phyloP scores from a whole-genome alignment of 2,329 filamentous ascomycete genomes.

The Bipolaris sorokiniana region DNA sequence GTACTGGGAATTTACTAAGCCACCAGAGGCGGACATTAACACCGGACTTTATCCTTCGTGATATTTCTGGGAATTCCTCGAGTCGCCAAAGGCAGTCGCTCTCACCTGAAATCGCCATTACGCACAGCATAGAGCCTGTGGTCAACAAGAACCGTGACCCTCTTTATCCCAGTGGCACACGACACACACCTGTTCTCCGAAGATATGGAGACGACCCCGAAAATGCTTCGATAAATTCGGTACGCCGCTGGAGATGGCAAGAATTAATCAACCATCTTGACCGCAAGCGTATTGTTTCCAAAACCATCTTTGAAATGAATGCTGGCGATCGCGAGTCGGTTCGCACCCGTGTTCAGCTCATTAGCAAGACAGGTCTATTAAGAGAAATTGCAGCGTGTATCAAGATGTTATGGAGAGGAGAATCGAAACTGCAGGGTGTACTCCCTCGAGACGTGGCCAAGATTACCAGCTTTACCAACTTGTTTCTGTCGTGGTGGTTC shows the following conservation, averaged over 20 bases:
- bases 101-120: slow-evolving; percentile 6
- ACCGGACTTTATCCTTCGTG: not conserved
- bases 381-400: slow-evolving; percentile 36
- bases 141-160: not conserved
- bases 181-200: not conserved
- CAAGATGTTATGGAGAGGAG: slow-evolving; percentile 26
- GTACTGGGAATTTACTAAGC: not conserved
- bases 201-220: slow-evolving; percentile 28
- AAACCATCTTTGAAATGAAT: slow-evolving; percentile 47
- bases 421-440: slow-evolving; percentile 34
- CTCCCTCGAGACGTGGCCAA: slow-evolving; percentile 33
- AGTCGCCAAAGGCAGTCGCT: not conserved
- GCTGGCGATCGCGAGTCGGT: slow-evolving; percentile 29
- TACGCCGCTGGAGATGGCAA: slow-evolving; percentile 43
- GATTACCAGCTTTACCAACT: slow-evolving; percentile 32
- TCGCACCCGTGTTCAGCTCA: slow-evolving; percentile 23
- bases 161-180: not conserved
- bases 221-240: slow-evolving; percentile 33
- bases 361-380: slow-evolving; percentile 29
- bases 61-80: not conserved
- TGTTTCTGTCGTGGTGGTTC: slow-evolving; percentile 48
- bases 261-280: slow-evolving; percentile 50
- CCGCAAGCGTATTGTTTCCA: slow-evolving; percentile 54
- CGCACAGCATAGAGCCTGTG: slow-evolving; percentile 13
- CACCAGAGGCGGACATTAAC: not conserved